These are phyloP conservation scores for Aeminium ludgeri DNA, from an alignment of 495 filamentous ascomycete genomes.

Conservation along the genomic window DNA sequence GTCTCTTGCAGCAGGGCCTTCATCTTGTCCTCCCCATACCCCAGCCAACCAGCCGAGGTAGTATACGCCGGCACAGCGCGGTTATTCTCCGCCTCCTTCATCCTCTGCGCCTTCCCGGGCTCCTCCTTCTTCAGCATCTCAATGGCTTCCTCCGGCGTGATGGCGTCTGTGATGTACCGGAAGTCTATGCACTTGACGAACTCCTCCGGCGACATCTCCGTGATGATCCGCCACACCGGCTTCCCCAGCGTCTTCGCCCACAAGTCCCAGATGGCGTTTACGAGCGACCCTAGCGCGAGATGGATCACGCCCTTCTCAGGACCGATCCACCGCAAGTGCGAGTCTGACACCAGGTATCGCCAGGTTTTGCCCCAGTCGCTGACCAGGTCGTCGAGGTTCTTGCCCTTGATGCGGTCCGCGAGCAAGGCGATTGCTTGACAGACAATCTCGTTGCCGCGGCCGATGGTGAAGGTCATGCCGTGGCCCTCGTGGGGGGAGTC, in stretches of 20 bases:
- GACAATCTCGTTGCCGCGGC: constrained; percentile 88
- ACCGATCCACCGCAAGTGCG: constrained; percentile 84
- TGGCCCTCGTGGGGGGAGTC: constrained; percentile 59
- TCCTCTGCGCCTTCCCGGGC: constrained; percentile 44
- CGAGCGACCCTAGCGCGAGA: constrained; percentile 72
- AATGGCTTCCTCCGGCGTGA: constrained; percentile 72
- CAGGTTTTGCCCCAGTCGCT: constrained; percentile 65
- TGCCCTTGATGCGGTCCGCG: constrained; percentile 51
- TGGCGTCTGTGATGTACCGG: constrained; percentile 82
- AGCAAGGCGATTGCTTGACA: constrained; percentile 67
- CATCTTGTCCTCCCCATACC: constrained; percentile 73
- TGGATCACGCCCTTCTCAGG: constrained; percentile 94
- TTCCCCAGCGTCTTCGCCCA: constrained; percentile 78
- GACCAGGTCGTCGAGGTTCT: constrained; percentile 58
- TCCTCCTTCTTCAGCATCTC: constrained; percentile 46
- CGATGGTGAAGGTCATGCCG: constrained; percentile 96
- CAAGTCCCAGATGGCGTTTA: constrained; percentile 90
- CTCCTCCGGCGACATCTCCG: constrained; percentile 77
- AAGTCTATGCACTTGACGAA: constrained; percentile 82
- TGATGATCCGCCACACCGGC: constrained; percentile 80
- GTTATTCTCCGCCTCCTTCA: constrained; percentile 51
- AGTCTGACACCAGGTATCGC: constrained; percentile 80
- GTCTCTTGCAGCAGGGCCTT: constrained; percentile 52
- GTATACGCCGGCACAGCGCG: constrained; percentile 79
- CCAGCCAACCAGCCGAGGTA: constrained; percentile 83